Conservation (phyloP, 2,329 filamentous ascomycete genomes). For the Proliferodiscus dingleyae region DNA sequence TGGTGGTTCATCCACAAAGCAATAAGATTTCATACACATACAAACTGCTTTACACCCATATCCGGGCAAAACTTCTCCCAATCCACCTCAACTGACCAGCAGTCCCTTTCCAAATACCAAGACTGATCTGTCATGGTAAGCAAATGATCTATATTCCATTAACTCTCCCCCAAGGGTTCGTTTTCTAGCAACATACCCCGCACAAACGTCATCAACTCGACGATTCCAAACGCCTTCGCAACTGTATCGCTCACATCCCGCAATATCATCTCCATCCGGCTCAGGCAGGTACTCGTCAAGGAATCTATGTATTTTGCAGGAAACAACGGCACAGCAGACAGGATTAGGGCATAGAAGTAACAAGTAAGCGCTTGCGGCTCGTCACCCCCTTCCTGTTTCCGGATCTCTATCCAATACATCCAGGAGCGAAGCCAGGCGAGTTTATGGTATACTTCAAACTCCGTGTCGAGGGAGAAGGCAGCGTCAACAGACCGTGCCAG, state of each 20-base stretch:
- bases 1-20: no score
- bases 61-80: no score
- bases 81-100: no score
- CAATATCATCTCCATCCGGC: conserved; percentile 6
- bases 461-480: conserved; percentile 3
- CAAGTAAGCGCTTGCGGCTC: conserved; percentile 8
- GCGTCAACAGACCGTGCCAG: conserved; percentile 5
- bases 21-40: no score
- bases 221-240: not conserved
- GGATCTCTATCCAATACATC: conserved; percentile 21
- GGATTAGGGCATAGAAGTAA: conserved; percentile 14
- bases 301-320: conserved; percentile 10
- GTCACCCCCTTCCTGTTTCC: not conserved
- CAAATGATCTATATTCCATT: not conserved
- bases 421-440: conserved; percentile 16
- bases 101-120: no score
- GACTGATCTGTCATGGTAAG: no score
- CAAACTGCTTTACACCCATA: no score
- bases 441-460: conserved; percentile 10
- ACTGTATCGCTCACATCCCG: not conserved
- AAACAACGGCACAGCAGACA: conserved; percentile 14
- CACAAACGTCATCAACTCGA: not conserved
- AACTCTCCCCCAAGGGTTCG: not conserved
- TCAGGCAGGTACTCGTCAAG: conserved; percentile 1
- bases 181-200: not conserved